phyloP scores from a whole-genome alignment of 768 basidiomycete species.

The Kwoniella newhampshirensis region DNA sequence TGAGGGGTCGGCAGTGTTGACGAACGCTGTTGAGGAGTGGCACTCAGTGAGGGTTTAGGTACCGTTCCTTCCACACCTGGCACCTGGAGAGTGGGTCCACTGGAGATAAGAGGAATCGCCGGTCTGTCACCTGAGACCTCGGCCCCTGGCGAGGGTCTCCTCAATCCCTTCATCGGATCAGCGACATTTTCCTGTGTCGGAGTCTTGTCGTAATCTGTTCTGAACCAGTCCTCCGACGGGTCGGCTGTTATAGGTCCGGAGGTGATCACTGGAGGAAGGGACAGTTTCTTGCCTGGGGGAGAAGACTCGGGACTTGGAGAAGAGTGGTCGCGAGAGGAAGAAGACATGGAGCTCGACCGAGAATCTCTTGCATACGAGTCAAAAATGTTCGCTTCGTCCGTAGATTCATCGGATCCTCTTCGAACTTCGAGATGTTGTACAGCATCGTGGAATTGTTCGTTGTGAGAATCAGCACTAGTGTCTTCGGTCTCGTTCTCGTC shows the following conservation, averaged over 20 bases:
- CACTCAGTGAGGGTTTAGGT: slow-evolving; percentile 12
- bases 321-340: slow-evolving; percentile 27
- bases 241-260: slow-evolving; percentile 16
- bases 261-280: slow-evolving; percentile 25
- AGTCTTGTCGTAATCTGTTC: slow-evolving; percentile 35
- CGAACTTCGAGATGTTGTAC: slow-evolving; percentile 50
- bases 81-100: slow-evolving; percentile 24
- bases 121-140: slow-evolving; percentile 15
- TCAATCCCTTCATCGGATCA: slow-evolving; percentile 29
- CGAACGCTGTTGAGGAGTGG: slow-evolving; percentile 7
- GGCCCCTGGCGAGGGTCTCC: slow-evolving; percentile 26
- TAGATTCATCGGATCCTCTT: slow-evolving; percentile 60
- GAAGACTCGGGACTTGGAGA: slow-evolving; percentile 36
- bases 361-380: slow-evolving; percentile 66
- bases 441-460: slow-evolving; percentile 50
- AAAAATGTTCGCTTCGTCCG: slow-evolving; percentile 77
- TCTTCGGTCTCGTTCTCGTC: slow-evolving; percentile 17
- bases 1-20: slow-evolving; percentile 7
- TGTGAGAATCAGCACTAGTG: slow-evolving; percentile 52
- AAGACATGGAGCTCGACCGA: slow-evolving; percentile 31
- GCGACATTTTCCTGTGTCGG: slow-evolving; percentile 40
- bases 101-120: slow-evolving; percentile 20
- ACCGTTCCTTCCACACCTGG: slow-evolving; percentile 15
- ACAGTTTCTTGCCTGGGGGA: slow-evolving; percentile 25
- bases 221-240: slow-evolving; percentile 25